Evolutionary conservation across 306 rosid genomes (phyloP).

Genomic region (Trifolium fragiferum): DNA sequence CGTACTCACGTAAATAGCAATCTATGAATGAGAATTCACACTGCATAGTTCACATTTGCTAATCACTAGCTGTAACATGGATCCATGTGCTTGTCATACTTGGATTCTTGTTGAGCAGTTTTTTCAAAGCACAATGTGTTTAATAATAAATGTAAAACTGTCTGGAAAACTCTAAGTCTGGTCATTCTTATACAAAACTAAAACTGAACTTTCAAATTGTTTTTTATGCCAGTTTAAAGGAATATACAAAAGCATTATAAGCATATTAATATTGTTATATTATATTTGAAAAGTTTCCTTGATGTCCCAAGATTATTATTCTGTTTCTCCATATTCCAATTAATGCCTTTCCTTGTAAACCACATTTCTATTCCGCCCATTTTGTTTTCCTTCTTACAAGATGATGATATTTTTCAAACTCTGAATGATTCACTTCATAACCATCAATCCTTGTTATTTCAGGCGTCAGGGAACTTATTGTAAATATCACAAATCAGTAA

Average conservation of each 20-base stretch:
- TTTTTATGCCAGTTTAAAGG: slow-evolving; percentile 13
- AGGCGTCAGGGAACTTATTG: slow-evolving; percentile 79
- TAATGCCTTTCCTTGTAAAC: slow-evolving; percentile 7
- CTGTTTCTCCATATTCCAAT: not conserved
- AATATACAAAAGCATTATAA: slow-evolving; percentile 3
- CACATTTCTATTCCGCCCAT: not conserved
- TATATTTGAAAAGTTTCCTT: not conserved
- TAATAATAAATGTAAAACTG: slow-evolving; percentile 11
- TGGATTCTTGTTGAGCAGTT: not conserved
- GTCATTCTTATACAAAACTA: slow-evolving; percentile 7
- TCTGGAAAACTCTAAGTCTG: not conserved
- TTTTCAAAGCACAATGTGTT: not conserved
- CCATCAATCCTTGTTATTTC: slow-evolving; percentile 48
- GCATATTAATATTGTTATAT: not conserved
- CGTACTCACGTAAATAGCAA: not conserved
- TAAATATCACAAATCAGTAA: slow-evolving; percentile 85
- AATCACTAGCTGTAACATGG: slow-evolving; percentile 4
- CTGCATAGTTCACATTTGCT: slow-evolving; percentile 7
- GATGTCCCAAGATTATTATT: not conserved
- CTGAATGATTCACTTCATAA: slow-evolving; percentile 40
- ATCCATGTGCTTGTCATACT: slow-evolving; percentile 26
- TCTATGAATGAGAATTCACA: not conserved
- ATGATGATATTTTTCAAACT: slow-evolving; percentile 22
- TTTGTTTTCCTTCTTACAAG: not conserved
- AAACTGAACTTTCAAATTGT: not conserved